These are phyloP conservation scores for Ascochyta clinopodiicola DNA, from an alignment of 2,329 filamentous ascomycete species.

Conservation along the genomic window DNA sequence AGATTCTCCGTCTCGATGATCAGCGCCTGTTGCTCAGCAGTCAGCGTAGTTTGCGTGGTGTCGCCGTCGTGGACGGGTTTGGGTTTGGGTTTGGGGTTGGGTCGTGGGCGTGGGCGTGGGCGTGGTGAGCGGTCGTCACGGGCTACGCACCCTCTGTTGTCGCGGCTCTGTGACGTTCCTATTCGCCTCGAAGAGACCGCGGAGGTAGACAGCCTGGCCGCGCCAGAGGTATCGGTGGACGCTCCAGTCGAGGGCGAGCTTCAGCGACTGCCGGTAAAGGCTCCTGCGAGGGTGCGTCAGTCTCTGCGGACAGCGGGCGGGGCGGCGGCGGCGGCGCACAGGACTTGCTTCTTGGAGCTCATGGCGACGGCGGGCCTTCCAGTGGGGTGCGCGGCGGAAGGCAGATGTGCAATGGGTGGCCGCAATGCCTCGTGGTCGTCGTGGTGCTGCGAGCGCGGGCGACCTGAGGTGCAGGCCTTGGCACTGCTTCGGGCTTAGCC, in stretches of 20 bases:
- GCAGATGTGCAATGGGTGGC: conserved; percentile 22
- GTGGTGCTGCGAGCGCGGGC: conserved; percentile 24
- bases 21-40: conserved; percentile 65
- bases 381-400: conserved; percentile 21
- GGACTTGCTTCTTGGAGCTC: conserved; percentile 49
- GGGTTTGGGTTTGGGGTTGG: background rate
- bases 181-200: conserved; percentile 94
- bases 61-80: too few relatives aligned
- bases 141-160: conserved; percentile 75
- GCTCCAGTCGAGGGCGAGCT: conserved; percentile 93
- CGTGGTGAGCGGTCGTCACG: background rate
- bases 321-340: conserved; percentile 36
- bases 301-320: conserved; percentile 24
- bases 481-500: conserved; percentile 26
- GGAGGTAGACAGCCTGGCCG: conserved; percentile 94
- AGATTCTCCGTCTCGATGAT: conserved; percentile 87
- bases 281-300: conserved; percentile 55
- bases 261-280: conserved; percentile 90
- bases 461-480: conserved; percentile 35
- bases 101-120: background rate
- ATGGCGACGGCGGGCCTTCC: conserved; percentile 38
- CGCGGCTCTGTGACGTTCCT: conserved; percentile 81
- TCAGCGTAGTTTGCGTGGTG: conserved; percentile 25
- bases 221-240: conserved; percentile 94
- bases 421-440: conserved; percentile 40